Percentiles rank a stretch among this genome's conserved stretches.
These are phyloP conservation scores for Triadica sebifera DNA, from an alignment of 345 rosid species.

Conservation along the genomic window DNA sequence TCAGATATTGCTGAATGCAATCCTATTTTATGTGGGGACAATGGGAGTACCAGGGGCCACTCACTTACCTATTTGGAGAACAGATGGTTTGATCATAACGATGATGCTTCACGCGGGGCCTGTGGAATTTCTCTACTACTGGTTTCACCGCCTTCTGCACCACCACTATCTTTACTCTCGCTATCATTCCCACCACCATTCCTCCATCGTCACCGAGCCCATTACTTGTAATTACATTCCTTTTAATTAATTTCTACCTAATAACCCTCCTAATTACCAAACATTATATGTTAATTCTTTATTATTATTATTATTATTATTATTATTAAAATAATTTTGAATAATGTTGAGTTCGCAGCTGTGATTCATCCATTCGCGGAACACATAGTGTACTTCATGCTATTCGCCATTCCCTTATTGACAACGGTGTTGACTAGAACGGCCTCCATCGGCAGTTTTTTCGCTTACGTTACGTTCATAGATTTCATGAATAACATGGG, in stretches of 20 bases:
- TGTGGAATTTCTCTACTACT: slow-evolving; percentile 75
- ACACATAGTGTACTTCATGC: slow-evolving; percentile 44
- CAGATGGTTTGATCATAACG: slow-evolving; percentile 47
- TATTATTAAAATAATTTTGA: too few species aligned
- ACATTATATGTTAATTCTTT: too few species aligned
- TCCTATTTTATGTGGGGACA: slow-evolving; percentile 37
- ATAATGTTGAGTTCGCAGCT: slow-evolving; percentile 54
- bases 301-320: too few species aligned
- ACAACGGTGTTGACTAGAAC: slow-evolving; percentile 31
- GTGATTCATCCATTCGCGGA: slow-evolving; percentile 86
- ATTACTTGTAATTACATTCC: slow-evolving; percentile 46
- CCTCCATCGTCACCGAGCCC: slow-evolving; percentile 82
- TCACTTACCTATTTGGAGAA: slow-evolving; percentile 60
- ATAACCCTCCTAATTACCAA: too few species aligned
- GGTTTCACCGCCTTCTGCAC: slow-evolving; percentile 78
- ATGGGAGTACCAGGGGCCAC: slow-evolving; percentile 21
- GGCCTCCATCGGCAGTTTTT: slow-evolving; percentile 21
- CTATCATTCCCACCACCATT: slow-evolving; percentile 91
- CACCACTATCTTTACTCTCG: slow-evolving; percentile 83
- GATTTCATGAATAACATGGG: slow-evolving; percentile 89
- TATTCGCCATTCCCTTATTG: slow-evolving; percentile 47
- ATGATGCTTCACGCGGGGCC: slow-evolving; percentile 64
- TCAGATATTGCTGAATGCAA: slow-evolving; percentile 59
- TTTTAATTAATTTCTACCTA: too few species aligned
- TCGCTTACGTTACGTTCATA: slow-evolving; percentile 42